Evolutionary conservation across 768 basidiomycete species (phyloP), one percentile per base, ranked within the genome.

Genomic region (Dioszegia crocea): DNA sequence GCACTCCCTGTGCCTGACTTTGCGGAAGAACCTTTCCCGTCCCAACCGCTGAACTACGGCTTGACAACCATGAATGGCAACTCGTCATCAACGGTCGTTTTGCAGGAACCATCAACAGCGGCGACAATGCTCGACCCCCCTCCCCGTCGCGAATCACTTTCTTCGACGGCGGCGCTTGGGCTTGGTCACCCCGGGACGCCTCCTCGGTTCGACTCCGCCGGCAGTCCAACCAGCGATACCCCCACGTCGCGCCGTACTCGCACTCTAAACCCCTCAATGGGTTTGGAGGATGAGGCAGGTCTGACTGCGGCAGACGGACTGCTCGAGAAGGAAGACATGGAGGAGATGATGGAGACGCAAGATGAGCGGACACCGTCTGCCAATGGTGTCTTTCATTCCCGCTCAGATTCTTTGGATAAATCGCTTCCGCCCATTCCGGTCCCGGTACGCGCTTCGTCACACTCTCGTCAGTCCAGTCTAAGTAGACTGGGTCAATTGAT

Each of bases 221-320:
- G 47, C 29, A 12, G 14, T 11, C 44, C 3, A 17, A 4, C 12
- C 38, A 1, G 33, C 47, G 33, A 12, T 33, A 4, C 26, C 36
- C 11, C 47, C 12, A 31, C 40, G 10, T 39, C 46, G 2, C 30
- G 47, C 19, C 36, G 40, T 6, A 36, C 19, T 27, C 29, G 53
- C 27, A 29, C 10, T 23, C 40, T 45, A 27, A 36, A n/a, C 3
- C 43, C 44, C 27, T 44, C 41, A 9, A 21, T 59, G 9, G 66
- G 66, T 0, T 33, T 67, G 52, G 66, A 67, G 29, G 61, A 62
- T 47, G 63, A 67, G 33, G 57, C 52, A 19, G 63, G 61, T 49
- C 41, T 64, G 23, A 55, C 55, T 3, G 62, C 50, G 12, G 56
- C 61, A 38, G 66, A 67, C 38, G 66, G 60, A 6, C n/a, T 41